Evolutionary conservation across 2,329 filamentous ascomycete genomes (phyloP).

Genomic region (Mycocentrospora acerina): DNA sequence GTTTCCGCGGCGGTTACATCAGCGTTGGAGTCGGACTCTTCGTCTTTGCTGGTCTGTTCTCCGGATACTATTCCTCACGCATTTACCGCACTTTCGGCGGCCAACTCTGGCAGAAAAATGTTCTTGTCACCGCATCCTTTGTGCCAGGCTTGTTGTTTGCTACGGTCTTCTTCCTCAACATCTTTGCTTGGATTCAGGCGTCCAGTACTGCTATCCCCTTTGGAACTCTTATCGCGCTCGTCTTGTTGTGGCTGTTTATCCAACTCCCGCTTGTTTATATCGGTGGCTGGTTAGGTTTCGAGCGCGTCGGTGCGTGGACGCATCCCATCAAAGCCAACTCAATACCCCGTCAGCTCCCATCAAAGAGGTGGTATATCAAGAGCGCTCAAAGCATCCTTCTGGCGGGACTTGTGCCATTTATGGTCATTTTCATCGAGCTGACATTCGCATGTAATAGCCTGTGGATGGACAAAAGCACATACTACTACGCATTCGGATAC

Average conservation of each 20-base stretch:
- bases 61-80: conserved; percentile 82
- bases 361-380: conserved; percentile 73
- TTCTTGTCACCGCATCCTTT: conserved; percentile 69
- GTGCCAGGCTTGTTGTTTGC: conserved; percentile 78
- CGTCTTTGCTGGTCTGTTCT: conserved; percentile 79
- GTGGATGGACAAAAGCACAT: conserved; percentile 88
- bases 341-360: conserved; percentile 72
- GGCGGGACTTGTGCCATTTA: conserved; percentile 78
- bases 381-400: conserved; percentile 65
- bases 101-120: conserved; percentile 72
- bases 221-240: conserved; percentile 70
- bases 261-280: conserved; percentile 82
- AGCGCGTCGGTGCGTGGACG: conserved; percentile 68
- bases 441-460: conserved; percentile 84
- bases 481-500: conserved; percentile 91
- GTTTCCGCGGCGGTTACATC: conserved; percentile 86
- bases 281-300: conserved; percentile 76
- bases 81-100: conserved; percentile 84
- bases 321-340: conserved; percentile 77
- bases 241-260: conserved; percentile 79
- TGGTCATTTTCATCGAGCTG: conserved; percentile 84
- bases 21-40: conserved; percentile 82
- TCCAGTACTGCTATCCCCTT: conserved; percentile 87
- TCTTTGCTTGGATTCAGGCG: conserved; percentile 88
- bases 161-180: conserved; percentile 75